These are phyloP conservation scores for Citrullus amarus DNA, from an alignment of 306 rosid genomes.

Conservation along the genomic window DNA sequence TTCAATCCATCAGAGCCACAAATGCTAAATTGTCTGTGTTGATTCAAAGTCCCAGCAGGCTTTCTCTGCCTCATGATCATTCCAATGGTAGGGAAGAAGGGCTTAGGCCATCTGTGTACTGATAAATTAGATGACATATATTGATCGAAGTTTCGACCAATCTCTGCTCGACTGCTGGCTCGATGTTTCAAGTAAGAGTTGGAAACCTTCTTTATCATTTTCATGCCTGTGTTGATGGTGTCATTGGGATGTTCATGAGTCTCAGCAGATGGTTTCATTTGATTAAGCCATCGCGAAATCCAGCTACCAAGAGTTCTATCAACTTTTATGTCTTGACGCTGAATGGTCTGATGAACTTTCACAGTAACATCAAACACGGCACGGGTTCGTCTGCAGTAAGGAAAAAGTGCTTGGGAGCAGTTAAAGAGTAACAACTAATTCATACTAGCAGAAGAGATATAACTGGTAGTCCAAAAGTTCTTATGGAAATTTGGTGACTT, in stretches of 20 bases:
- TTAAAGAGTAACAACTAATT: background rate
- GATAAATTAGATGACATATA: constrained; percentile 32
- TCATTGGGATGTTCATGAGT: constrained; percentile 33
- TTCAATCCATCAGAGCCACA: constrained; percentile 18
- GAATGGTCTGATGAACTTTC: constrained; percentile 52
- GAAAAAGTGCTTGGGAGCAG: background rate
- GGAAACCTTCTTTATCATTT: constrained; percentile 21
- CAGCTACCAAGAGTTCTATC: constrained; percentile 64
- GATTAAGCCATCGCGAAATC: constrained; percentile 53
- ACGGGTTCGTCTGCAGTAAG: constrained; percentile 55
- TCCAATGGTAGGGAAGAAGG: constrained; percentile 41
- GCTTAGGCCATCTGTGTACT: constrained; percentile 25
- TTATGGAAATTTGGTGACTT: background rate
- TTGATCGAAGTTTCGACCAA: constrained; percentile 37
- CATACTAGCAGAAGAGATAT: background rate
- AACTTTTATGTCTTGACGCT: constrained; percentile 66
- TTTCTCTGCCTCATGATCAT: constrained; percentile 46
- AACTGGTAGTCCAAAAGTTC: background rate
- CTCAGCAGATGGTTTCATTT: constrained; percentile 70
- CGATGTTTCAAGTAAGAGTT: constrained; percentile 29
- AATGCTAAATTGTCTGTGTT: constrained; percentile 34
- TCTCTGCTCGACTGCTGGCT: constrained; percentile 21
- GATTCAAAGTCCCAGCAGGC: constrained; percentile 42
- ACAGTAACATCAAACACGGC: constrained; percentile 50
- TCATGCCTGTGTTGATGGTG: constrained; percentile 17